Conservation (phyloP, 345 rosid genomes). For the Citrus glauca region DNA sequence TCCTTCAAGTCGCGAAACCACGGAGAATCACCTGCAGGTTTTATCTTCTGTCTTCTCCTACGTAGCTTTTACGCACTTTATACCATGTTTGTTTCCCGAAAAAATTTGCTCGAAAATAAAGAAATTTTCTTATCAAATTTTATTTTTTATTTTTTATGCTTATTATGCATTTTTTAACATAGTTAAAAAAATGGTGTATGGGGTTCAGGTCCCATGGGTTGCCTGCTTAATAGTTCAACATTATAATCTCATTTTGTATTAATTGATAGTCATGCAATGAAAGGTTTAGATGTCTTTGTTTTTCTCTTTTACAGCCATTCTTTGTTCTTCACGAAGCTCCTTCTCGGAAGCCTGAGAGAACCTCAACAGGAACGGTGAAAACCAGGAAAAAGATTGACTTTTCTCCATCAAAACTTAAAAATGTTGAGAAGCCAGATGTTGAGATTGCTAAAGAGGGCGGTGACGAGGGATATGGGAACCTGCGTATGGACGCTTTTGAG, state of each 20-base stretch:
- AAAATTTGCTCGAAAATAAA: background rate
- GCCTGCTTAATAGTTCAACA: background rate
- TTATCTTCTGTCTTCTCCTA: background rate
- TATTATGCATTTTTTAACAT: background rate
- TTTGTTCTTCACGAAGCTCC: conserved; percentile 56
- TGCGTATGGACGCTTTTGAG: conserved; percentile 52
- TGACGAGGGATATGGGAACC: conserved; percentile 16
- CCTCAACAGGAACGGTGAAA: conserved; percentile 31
- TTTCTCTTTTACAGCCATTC: conserved; percentile 49
- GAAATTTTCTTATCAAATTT: background rate
- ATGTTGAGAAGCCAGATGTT: conserved; percentile 22
- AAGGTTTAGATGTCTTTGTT: background rate
- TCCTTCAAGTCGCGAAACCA: conserved; percentile 17
- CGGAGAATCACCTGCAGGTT: conserved; percentile 56
- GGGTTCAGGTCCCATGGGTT: no score
- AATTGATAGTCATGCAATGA: background rate
- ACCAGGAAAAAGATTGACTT: conserved; percentile 52
- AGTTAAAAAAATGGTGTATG: background rate
- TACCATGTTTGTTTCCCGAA: conserved; percentile 2
- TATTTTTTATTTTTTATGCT: background rate
- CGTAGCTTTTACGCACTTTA: background rate
- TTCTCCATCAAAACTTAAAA: conserved; percentile 25
- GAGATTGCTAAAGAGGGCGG: conserved; percentile 27
- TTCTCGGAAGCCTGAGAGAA: conserved; percentile 32
- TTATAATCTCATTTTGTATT: background rate